Conservation (phyloP, 2,329 filamentous ascomycete species). For the Magnaporthales sp. region DNA sequence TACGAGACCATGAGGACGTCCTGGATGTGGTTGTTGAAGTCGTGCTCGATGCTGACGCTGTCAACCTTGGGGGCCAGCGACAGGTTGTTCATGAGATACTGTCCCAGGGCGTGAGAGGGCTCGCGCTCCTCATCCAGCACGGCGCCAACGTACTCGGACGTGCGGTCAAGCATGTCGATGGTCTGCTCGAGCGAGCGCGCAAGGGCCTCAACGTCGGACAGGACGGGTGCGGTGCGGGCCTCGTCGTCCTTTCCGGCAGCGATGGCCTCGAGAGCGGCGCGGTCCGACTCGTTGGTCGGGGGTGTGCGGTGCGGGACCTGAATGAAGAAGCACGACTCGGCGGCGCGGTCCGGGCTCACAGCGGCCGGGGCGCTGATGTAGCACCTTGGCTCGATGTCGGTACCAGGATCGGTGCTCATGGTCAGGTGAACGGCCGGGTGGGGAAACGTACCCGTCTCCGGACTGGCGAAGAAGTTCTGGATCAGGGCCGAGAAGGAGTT, state of each 20-base stretch:
- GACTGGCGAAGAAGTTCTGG: constrained; percentile 98
- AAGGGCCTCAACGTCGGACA: constrained; percentile 83
- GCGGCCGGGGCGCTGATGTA: constrained; percentile 96
- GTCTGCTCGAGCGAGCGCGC: constrained; percentile 83
- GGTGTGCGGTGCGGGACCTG: constrained; percentile 92
- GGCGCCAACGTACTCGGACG: constrained; percentile 84
- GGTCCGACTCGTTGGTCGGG: constrained; percentile 61
- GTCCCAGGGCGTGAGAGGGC: constrained; percentile 84
- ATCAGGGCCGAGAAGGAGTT: constrained; percentile 98
- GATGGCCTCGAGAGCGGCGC: constrained; percentile 68
- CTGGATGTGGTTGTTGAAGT: constrained; percentile 99
- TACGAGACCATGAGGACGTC: constrained; percentile 98
- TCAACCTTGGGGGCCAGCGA: constrained; percentile 94
- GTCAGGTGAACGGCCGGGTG: constrained; percentile 97
- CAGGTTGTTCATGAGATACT: constrained; percentile 90
- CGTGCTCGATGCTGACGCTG: constrained; percentile 78
- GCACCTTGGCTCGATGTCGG: constrained; percentile 81
- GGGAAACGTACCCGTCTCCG: constrained; percentile 93
- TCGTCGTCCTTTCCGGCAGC: constrained; percentile 73
- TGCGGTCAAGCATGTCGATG: constrained; percentile 80
- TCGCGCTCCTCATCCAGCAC: constrained; percentile 89
- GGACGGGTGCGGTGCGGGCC: constrained; percentile 61
- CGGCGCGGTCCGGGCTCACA: constrained; percentile 87
- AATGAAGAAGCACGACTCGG: constrained; percentile 95
- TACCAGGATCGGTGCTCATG: constrained; percentile 79